These are phyloP conservation scores for Tolypocladium sp. DNA, from an alignment of 2,329 filamentous ascomycete genomes.

Conservation along the genomic window DNA sequence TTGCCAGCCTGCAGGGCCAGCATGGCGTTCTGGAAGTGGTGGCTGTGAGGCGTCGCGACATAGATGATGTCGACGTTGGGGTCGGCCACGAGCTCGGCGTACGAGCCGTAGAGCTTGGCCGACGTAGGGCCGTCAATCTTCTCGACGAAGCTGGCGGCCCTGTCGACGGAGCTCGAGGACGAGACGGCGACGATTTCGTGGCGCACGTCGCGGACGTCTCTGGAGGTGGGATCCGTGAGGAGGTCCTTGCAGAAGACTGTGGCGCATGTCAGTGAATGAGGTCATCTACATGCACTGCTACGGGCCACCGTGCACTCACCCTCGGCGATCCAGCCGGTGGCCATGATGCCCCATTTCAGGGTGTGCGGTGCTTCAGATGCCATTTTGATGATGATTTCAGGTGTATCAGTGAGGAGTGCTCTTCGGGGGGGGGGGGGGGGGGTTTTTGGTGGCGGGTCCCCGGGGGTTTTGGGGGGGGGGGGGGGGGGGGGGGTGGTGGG, in stretches of 20 bases:
- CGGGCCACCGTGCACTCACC: constrained; percentile 21
- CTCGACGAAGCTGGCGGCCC: constrained; percentile 64
- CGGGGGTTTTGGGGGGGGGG: too few relatives aligned
- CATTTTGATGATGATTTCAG: constrained; percentile 19
- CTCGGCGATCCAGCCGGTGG: constrained; percentile 50
- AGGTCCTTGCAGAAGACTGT: constrained; percentile 67
- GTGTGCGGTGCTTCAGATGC: constrained; percentile 32
- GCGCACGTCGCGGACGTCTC: constrained; percentile 61
- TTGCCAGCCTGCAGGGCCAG: constrained; percentile 77
- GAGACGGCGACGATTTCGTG: constrained; percentile 74
- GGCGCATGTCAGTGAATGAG: neutral
- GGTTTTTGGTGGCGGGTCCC: too few relatives aligned
- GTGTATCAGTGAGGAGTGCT: neutral
- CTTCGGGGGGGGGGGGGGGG: too few relatives aligned
- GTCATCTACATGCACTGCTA: neutral
- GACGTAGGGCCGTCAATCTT: constrained; percentile 59
- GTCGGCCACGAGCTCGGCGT: constrained; percentile 72
- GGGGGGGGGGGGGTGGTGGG: too few relatives aligned
- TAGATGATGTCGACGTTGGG: constrained; percentile 78
- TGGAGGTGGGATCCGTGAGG: constrained; percentile 60
- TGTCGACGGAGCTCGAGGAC: constrained; percentile 62
- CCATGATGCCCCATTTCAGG: constrained; percentile 51
- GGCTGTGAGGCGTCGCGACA: constrained; percentile 82
- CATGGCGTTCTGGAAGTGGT: constrained; percentile 87
- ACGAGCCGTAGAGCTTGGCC: constrained; percentile 69